These are phyloP conservation scores for Phialophora expanda DNA, from an alignment of 2,329 filamentous ascomycete species.

Conservation along the genomic window DNA sequence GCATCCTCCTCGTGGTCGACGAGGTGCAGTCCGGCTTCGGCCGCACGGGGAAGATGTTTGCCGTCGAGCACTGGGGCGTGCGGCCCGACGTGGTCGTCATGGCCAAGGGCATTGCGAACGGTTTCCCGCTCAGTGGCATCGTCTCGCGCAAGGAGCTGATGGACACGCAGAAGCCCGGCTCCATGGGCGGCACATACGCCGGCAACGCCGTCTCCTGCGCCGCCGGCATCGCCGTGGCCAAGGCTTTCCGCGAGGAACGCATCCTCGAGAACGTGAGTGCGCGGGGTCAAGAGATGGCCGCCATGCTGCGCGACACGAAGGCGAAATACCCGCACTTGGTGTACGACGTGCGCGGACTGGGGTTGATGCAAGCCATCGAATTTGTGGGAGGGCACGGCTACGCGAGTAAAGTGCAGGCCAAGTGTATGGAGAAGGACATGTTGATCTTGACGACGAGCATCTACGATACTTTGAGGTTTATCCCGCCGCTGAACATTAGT, in stretches of 20 bases:
- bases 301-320: constrained; percentile 40
- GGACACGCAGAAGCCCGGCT: constrained; percentile 46
- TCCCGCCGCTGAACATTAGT: constrained; percentile 48
- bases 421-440: constrained; percentile 49
- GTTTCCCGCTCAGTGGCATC: constrained; percentile 41
- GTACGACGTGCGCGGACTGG: constrained; percentile 47
- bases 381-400: constrained; percentile 46
- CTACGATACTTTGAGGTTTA: constrained; percentile 50
- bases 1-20: constrained; percentile 51
- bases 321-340: constrained; percentile 43
- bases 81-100: constrained; percentile 53
- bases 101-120: constrained; percentile 44
- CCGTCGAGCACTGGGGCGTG: constrained; percentile 51
- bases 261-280: constrained; percentile 47
- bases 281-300: constrained; percentile 41
- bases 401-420: constrained; percentile 48
- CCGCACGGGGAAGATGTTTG: constrained; percentile 53
- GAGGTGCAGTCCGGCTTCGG: constrained; percentile 54
- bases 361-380: constrained; percentile 49
- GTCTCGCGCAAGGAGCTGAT: constrained; percentile 46
- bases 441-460: constrained; percentile 49
- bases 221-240: constrained; percentile 45
- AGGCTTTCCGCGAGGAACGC: constrained; percentile 47
- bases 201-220: constrained; percentile 49
- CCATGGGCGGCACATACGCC: constrained; percentile 48